Conservation (phyloP, 1,284 basidiomycete genomes). For the Heterobasidion occidentale region DNA sequence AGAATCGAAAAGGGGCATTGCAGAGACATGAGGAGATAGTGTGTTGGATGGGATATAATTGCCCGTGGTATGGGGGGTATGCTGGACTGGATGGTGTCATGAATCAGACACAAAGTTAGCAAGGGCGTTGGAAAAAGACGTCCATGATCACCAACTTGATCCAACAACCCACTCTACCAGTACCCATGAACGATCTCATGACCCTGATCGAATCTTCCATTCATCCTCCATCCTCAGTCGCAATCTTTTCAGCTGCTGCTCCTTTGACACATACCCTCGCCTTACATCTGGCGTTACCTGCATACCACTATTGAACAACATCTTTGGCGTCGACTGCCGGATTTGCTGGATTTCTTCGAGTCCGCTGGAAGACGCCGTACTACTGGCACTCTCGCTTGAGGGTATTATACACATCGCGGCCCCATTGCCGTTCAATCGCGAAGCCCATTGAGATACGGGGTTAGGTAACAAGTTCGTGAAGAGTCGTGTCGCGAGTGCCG, state of each 20-base stretch:
- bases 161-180: no score
- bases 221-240: slow-evolving; percentile 40
- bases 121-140: no score
- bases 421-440: slow-evolving; percentile 11
- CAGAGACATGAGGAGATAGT: not conserved
- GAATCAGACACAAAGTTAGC: no score
- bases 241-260: slow-evolving; percentile 56
- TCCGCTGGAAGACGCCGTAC: slow-evolving; percentile 11
- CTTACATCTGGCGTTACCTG: slow-evolving; percentile 13
- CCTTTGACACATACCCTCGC: slow-evolving; percentile 45
- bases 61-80: no score
- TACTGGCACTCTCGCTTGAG: slow-evolving; percentile 16
- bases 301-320: slow-evolving; percentile 4
- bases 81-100: no score
- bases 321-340: slow-evolving; percentile 13
- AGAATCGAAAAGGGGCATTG: not conserved
- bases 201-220: slow-evolving; percentile 13
- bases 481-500: slow-evolving; percentile 41
- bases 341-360: slow-evolving; percentile 2
- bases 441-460: slow-evolving; percentile 40
- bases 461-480: slow-evolving; percentile 52
- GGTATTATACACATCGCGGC: slow-evolving; percentile 18
- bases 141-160: no score
- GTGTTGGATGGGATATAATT: not conserved
- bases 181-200: no score